A percentile compares a stretch with the other conserved stretches of the same genome.
Evolutionary conservation across 2,329 filamentous ascomycete genomes (phyloP).

Genomic region (Exserohilum turcica): DNA sequence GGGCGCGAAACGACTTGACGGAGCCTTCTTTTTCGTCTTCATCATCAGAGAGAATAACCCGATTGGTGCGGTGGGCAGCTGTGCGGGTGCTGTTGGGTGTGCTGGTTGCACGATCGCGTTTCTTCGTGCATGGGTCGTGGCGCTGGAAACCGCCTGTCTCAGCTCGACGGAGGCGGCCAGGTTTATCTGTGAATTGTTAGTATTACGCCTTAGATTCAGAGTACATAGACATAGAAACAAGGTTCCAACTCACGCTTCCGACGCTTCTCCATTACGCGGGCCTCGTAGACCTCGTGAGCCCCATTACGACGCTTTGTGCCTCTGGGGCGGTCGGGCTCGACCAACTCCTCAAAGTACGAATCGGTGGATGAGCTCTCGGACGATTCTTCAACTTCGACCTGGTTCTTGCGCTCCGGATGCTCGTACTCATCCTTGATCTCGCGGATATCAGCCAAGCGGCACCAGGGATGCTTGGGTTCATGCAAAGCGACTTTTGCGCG

Average conservation of each 20-base stretch:
- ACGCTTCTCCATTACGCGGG: conserved; percentile 32
- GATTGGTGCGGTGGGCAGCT: not conserved
- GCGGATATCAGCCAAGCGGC: conserved; percentile 37
- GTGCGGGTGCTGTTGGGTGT: conserved; percentile 7
- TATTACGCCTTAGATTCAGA: not conserved
- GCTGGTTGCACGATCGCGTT: conserved; percentile 11
- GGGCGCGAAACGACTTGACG: not conserved
- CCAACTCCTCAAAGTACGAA: conserved; percentile 39
- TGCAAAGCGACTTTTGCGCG: conserved; percentile 32
- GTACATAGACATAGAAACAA: not conserved
- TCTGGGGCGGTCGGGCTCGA: conserved; percentile 30
- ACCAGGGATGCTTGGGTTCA: conserved; percentile 40
- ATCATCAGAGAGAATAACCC: conserved; percentile 17
- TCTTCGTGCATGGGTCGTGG: conserved; percentile 26
- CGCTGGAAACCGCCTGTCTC: conserved; percentile 34
- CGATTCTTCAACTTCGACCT: conserved; percentile 14
- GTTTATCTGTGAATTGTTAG: conserved; percentile 20
- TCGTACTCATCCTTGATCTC: conserved; percentile 38
- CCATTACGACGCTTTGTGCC: conserved; percentile 24
- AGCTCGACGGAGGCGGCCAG: conserved; percentile 34
- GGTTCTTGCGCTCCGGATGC: conserved; percentile 23
- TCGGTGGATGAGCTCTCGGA: conserved; percentile 31
- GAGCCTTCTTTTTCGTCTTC: conserved; percentile 14
- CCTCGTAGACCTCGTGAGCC: conserved; percentile 38
- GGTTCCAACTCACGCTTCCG: conserved; percentile 28